Base-by-base conservation (phyloP, 2,329 filamentous ascomycete species). In the Xenoacremonium recifei region DNA sequence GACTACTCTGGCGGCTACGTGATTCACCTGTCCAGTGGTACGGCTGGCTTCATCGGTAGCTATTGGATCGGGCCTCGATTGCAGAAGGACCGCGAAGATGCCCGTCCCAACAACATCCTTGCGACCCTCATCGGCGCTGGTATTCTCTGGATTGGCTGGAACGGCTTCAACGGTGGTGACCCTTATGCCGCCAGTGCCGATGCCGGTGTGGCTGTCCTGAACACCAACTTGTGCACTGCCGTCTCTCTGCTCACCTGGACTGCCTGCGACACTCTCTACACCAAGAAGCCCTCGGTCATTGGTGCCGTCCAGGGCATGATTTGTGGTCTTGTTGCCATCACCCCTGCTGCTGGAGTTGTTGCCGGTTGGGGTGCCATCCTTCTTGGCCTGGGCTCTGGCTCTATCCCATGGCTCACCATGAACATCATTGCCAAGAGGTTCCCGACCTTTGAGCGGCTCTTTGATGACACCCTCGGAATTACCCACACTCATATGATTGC, bases 1-100 rank as follows among this genome's bases (percentile, higher is more conserved):
- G 44, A 47, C 37, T 47, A 47, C 18, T 47, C 44, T 13, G 44
- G 44, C 10, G 44, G 44, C 20, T 47, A 47, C 35, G 44, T 47
- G 9, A 47, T 47, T n/a, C 44, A 47, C 15, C 33, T 47, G 2
- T 47, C 44, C 5, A 43, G 40, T 21, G 44, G 44, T 7, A 47
- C 44, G 11, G 44, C 44, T 19, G 44, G 44, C 3, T 47, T 47
- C 21, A 37, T 47, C 12, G 44, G 40, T 3, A 43, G 40, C 15
- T 47, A 47, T 21, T 47, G 44, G 44, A 44, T 47, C 10, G 44
- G 44, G 5, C 44, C 44, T 3, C 36, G 40, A 16, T 33, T 47
- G 4, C 40, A 23, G 11, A 39, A 32, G 16, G 44, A 47, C 21
- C 44, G 44, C 10, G 34, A 20, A 10, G 38, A 40, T 20, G 17